Conservation (phyloP, 2,329 filamentous ascomycete species). For the Aspergillus vadensis region DNA sequence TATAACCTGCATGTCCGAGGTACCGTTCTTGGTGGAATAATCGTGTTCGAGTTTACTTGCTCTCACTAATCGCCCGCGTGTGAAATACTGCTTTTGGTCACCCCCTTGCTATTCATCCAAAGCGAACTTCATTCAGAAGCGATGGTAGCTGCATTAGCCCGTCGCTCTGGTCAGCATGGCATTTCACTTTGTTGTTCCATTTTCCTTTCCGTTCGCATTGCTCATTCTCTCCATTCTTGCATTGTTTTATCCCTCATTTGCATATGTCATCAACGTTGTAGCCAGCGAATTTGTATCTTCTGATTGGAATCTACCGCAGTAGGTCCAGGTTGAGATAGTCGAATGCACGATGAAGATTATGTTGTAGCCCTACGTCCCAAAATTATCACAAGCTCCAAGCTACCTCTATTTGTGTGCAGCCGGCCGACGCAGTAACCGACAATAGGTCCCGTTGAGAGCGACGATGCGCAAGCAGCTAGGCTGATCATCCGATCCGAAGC, state of each 20-base stretch:
- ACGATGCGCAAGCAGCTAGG: constrained; percentile 48
- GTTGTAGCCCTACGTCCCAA: not conserved
- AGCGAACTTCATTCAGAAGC: not conserved
- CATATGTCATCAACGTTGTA: constrained; percentile 2
- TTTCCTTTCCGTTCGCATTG: not conserved
- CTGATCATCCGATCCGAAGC: constrained; percentile 28
- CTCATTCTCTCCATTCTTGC: not conserved
- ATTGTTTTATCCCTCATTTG: constrained; percentile 1
- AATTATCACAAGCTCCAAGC: not conserved
- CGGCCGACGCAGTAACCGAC: not conserved
- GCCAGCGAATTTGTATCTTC: constrained; percentile 2
- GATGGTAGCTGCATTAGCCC: not conserved
- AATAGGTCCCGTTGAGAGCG: constrained; percentile 47
- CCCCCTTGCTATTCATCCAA: not conserved
- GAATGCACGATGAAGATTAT: not conserved
- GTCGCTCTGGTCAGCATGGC: not conserved
- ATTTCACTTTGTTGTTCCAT: not conserved
- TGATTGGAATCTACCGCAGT: not conserved
- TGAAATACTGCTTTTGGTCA: constrained; percentile 2
- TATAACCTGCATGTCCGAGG: not conserved
- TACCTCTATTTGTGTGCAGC: no score
- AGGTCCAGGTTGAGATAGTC: constrained; percentile 5
- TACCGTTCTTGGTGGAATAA: not conserved
- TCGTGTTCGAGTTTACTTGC: not conserved
- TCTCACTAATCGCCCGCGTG: not conserved